These are phyloP conservation scores for Stemphylium beticola DNA, from an alignment of 2,329 filamentous ascomycete species.

Conservation along the genomic window DNA sequence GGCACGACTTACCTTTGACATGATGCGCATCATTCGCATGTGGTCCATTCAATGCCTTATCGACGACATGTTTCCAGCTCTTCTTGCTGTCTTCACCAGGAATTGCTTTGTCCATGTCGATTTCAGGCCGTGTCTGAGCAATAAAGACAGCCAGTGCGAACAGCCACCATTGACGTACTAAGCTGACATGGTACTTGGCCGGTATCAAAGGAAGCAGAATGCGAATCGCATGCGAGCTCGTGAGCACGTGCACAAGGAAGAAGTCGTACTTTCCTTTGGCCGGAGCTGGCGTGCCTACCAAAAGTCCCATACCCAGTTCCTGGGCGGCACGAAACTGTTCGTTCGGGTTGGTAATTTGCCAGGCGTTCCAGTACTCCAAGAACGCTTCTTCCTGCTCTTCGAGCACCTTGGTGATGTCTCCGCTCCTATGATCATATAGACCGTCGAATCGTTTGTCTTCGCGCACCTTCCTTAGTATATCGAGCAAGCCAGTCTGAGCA, in stretches of 20 bases:
- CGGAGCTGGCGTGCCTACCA: slow-evolving; percentile 58
- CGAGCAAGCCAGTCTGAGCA: slow-evolving; percentile 66
- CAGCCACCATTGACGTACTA: slow-evolving; percentile 91
- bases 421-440: slow-evolving; percentile 65
- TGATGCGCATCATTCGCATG: slow-evolving; percentile 79
- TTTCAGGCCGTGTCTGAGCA: slow-evolving; percentile 72
- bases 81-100: slow-evolving; percentile 65
- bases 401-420: slow-evolving; percentile 73
- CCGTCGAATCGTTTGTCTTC: slow-evolving; percentile 73
- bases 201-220: slow-evolving; percentile 81
- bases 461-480: slow-evolving; percentile 73
- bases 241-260: slow-evolving; percentile 81
- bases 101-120: slow-evolving; percentile 69
- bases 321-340: slow-evolving; percentile 77
- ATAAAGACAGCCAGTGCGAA: slow-evolving; percentile 81
- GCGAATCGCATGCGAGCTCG: slow-evolving; percentile 81
- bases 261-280: slow-evolving; percentile 71
- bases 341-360: slow-evolving; percentile 71
- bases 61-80: slow-evolving; percentile 77
- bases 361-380: slow-evolving; percentile 90
- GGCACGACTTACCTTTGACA: slow-evolving; percentile 70
- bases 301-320: slow-evolving; percentile 62
- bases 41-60: slow-evolving; percentile 71
- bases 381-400: slow-evolving; percentile 71
- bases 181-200: slow-evolving; percentile 69